Conservation (phyloP, 257 asterid genomes). For the Vinca minor region DNA sequence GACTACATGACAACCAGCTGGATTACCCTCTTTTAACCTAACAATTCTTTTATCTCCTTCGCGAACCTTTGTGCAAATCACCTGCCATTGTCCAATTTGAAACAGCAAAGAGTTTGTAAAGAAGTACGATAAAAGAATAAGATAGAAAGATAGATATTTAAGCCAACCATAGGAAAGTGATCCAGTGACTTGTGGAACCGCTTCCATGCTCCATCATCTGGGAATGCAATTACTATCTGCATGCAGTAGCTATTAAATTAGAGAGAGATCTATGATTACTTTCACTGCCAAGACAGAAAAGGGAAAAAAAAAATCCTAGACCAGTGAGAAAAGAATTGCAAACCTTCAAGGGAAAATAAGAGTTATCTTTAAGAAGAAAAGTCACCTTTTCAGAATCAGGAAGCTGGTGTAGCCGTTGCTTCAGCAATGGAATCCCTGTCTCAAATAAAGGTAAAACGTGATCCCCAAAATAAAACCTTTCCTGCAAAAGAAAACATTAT, state of each 20-base stretch:
- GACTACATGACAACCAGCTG: conserved; percentile 83
- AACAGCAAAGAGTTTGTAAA: conserved; percentile 7
- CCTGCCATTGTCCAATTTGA: conserved; percentile 30
- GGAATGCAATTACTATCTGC: conserved; percentile 92
- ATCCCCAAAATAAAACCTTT: conserved; percentile 88
- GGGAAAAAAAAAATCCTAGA: not conserved
- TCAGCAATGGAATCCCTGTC: conserved; percentile 86
- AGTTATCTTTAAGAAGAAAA: conserved; percentile 8
- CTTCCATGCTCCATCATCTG: conserved; percentile 99
- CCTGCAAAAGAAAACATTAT: conserved; percentile 37
- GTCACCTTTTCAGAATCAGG: conserved; percentile 57
- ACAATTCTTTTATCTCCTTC: conserved; percentile 94
- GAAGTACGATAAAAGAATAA: too few relatives aligned
- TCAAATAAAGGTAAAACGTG: conserved; percentile 80
- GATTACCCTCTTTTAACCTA: conserved; percentile 90
- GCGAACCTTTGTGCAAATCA: conserved; percentile 90
- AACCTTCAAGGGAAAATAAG: conserved; percentile 4
- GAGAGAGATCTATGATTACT: not conserved
- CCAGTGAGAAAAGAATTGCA: not conserved
- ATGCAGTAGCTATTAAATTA: conserved; percentile 6
- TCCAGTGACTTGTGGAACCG: conserved; percentile 79
- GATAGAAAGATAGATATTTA: not conserved
- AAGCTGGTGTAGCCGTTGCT: conserved; percentile 70
- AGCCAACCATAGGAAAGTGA: conserved; percentile 65
- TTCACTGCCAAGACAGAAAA: not conserved